Conservation (phyloP, 345 rosid genomes). For the rapeseed (Brassica napus) region DNA sequence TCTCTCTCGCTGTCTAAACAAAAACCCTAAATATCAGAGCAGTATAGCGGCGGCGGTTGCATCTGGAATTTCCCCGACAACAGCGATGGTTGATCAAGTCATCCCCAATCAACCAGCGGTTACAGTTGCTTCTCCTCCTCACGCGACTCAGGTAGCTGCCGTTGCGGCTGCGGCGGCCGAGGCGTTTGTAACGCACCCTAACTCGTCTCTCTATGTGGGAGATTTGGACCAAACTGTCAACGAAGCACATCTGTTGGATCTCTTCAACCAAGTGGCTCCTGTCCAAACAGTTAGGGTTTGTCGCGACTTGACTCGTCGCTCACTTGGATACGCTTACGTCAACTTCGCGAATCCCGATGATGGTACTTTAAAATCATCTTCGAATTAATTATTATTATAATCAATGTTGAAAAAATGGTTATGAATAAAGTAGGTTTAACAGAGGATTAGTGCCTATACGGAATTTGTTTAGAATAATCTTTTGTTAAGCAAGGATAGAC, state of each 20-base stretch:
- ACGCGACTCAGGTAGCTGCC: conserved; percentile 10
- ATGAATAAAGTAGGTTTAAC: neutral
- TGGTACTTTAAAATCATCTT: conserved; percentile 37
- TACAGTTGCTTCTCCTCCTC: conserved; percentile 1
- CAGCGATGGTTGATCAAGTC: conserved; percentile 38
- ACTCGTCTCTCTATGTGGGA: conserved; percentile 62
- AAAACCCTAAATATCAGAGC: conserved; percentile 37
- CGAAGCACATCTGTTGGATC: conserved; percentile 54
- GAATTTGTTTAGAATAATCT: too few relatives aligned
- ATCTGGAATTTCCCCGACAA: conserved; percentile 28
- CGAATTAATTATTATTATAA: neutral
- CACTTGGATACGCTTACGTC: conserved; percentile 74
- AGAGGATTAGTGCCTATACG: neutral
- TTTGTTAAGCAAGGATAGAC: too few relatives aligned
- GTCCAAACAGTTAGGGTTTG: conserved; percentile 64
- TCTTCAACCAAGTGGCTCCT: conserved; percentile 53
- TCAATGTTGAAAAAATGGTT: neutral
- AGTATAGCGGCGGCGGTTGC: conserved; percentile 49
- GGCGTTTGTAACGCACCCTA: conserved; percentile 31
- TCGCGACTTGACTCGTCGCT: conserved; percentile 51
- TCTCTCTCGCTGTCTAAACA: conserved; percentile 1
- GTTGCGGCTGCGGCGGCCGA: neutral
- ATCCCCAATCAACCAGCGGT: conserved; percentile 9
- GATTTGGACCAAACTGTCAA: conserved; percentile 59
- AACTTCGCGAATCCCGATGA: conserved; percentile 58